phyloP scores from a whole-genome alignment of 139 green algal species.

The Spirogloea muscicola region DNA sequence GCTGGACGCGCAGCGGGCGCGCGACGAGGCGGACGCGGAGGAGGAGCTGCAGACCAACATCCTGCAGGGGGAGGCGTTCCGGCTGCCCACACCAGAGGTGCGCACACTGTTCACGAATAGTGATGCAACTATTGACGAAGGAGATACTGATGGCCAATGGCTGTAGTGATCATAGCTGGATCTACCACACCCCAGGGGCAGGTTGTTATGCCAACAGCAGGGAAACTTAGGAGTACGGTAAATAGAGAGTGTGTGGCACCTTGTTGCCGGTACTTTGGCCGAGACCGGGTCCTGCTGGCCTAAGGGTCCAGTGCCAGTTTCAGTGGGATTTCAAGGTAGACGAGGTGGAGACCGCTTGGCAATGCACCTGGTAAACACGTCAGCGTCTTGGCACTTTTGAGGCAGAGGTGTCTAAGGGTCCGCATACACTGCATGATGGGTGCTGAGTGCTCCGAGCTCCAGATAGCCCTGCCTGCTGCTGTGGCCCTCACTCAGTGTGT shows the following conservation, averaged over 20 bases:
- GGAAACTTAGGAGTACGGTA: neutral
- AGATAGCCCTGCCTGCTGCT: neutral
- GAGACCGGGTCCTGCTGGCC: no score
- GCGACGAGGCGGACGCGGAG: conserved; percentile 42
- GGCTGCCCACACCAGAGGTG: conserved; percentile 44
- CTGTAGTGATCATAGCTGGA: neutral
- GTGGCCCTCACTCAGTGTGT: neutral
- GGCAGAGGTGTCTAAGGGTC: neutral
- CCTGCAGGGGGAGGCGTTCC: conserved; percentile 17
- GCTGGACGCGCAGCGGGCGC: conserved; percentile 12
- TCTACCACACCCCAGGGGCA: neutral
- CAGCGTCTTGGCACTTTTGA: neutral
- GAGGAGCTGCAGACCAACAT: conserved; percentile 44
- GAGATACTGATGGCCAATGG: neutral
- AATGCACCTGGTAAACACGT: neutral
- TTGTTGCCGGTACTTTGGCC: neutral
- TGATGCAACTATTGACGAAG: no score
- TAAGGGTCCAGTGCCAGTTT: no score
- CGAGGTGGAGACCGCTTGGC: neutral
- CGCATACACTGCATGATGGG: no score
- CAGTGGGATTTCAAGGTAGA: no score
- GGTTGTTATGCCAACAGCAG: neutral
- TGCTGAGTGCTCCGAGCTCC: neutral
- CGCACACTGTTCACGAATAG: no score
- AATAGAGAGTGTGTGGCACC: no score